Evolutionary conservation across 306 rosid genomes (phyloP).

Genomic region (Mimosa bimucronata): DNA sequence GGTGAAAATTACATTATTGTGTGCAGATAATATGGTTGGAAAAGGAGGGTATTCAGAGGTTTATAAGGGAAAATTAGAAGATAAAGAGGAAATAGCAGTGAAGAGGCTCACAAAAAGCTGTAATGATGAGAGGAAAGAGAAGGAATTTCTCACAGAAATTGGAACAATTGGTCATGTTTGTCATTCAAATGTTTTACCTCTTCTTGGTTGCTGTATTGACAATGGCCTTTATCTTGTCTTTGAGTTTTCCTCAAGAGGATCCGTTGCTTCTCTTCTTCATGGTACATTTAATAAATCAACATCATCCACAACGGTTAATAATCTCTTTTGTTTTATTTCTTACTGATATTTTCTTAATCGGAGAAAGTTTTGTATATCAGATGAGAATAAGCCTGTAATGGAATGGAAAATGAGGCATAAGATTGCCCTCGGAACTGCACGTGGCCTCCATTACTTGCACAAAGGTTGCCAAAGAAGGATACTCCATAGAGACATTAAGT

Average conservation of each 20-base stretch:
- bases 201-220: conserved; percentile 85
- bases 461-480: conserved; percentile 93
- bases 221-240: conserved; percentile 86
- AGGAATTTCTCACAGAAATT: conserved; percentile 87
- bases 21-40: conserved; percentile 79
- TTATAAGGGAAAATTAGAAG: conserved; percentile 66
- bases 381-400: conserved; percentile 60
- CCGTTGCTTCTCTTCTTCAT: conserved; percentile 85
- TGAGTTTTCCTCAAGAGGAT: conserved; percentile 75
- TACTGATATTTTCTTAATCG: not conserved
- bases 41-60: conserved; percentile 94
- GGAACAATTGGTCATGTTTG: conserved; percentile 95
- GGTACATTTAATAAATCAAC: conserved; percentile 51
- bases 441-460: conserved; percentile 88
- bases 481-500: conserved; percentile 84
- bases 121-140: conserved; percentile 84
- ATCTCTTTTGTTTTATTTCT: not conserved
- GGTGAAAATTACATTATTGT: not conserved
- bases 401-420: conserved; percentile 89
- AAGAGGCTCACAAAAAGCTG: conserved; percentile 73
- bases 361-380: conserved; percentile 36
- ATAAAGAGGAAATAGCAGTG: conserved; percentile 82
- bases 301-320: not conserved
- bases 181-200: conserved; percentile 75
- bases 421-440: conserved; percentile 81